phyloP scores from a whole-genome alignment of 345 rosid genomes.

The Gossypium turneri region DNA sequence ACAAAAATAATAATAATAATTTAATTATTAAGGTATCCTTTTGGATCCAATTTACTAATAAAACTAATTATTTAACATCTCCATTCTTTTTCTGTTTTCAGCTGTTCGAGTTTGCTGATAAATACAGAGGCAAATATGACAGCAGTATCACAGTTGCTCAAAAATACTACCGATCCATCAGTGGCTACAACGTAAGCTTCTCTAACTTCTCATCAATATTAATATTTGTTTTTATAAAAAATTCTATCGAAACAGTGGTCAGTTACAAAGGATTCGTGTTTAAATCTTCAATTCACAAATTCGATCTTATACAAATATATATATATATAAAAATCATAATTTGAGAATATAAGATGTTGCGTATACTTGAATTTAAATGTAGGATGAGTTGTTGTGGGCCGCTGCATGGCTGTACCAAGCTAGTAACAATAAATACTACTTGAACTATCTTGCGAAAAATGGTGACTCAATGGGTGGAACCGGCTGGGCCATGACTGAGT shows the following conservation, averaged over 20 bases:
- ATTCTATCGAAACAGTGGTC: no score
- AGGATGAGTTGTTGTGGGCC: slow-evolving; percentile 97
- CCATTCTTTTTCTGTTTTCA: slow-evolving; percentile 25
- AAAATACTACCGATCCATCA: slow-evolving; percentile 77
- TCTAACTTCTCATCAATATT: neutral
- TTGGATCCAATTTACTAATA: no score
- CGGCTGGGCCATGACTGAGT: slow-evolving; percentile 90
- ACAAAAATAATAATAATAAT: no score
- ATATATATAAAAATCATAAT: no score
- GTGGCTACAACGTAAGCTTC: slow-evolving; percentile 78
- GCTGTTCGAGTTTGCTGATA: slow-evolving; percentile 94
- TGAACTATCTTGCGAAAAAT: slow-evolving; percentile 78
- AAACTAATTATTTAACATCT: neutral
- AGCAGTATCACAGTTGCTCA: slow-evolving; percentile 80
- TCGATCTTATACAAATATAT: no score
- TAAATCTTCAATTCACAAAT: no score
- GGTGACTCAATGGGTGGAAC: slow-evolving; percentile 91
- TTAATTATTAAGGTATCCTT: no score
- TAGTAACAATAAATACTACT: slow-evolving; percentile 59
- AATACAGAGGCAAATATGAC: slow-evolving; percentile 94
- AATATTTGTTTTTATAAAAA: no score
- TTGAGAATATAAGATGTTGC: no score
- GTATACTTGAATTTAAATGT: neutral
- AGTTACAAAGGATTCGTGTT: no score
- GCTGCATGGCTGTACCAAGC: slow-evolving; percentile 97